Conservation (phyloP, 176 grass and related monocot species). For the Stipa capillata region DNA sequence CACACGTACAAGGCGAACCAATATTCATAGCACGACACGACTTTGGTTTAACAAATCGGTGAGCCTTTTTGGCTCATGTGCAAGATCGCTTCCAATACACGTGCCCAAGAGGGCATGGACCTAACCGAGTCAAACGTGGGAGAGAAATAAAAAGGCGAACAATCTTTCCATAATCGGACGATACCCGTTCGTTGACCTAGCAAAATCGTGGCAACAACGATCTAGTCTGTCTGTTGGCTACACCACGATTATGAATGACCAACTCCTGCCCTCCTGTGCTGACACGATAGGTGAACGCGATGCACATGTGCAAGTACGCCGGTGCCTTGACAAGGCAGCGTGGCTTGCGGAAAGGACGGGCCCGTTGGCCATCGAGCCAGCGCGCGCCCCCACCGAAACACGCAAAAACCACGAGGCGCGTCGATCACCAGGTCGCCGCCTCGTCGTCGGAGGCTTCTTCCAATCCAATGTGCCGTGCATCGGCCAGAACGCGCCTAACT, state of each 20-base stretch:
- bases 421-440: background rate
- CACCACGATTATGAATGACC: background rate
- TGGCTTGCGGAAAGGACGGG: background rate
- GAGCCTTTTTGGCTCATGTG: background rate
- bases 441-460: background rate
- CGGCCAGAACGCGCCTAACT: no score
- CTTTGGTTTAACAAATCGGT: background rate
- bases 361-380: background rate
- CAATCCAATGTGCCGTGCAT: background rate
- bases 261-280: no score
- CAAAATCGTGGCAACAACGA: background rate
- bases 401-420: background rate
- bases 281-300: background rate
- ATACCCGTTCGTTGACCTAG: conserved; percentile 5
- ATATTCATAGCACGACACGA: background rate
- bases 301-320: background rate
- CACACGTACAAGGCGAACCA: no score
- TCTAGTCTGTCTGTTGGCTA: background rate
- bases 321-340: background rate
- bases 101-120: background rate
- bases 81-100: background rate
- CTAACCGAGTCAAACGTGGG: background rate
- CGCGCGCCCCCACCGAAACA: conserved; percentile 1
- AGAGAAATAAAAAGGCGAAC: background rate
- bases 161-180: background rate